phyloP scores from a whole-genome alignment of 176 grass and related monocot species.

The Zizania latifolia region DNA sequence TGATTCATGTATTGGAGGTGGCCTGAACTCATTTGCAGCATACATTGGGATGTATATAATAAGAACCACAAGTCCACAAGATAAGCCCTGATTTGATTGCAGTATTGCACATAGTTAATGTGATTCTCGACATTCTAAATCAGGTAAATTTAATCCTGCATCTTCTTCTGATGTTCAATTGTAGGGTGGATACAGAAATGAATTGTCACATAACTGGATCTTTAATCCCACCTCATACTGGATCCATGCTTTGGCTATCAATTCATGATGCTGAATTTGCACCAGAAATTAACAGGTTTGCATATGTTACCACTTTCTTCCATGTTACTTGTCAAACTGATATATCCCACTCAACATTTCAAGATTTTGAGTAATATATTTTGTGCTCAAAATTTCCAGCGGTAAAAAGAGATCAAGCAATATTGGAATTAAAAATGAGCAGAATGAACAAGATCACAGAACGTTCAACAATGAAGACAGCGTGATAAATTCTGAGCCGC shows the following conservation, averaged over 20 bases:
- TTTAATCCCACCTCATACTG: slow-evolving; percentile 59
- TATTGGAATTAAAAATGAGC: slow-evolving; percentile 9
- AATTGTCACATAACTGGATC: slow-evolving; percentile 89
- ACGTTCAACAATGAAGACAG: neutral
- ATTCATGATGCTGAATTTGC: slow-evolving; percentile 45
- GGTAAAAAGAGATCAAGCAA: slow-evolving; percentile 7
- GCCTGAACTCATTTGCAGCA: neutral
- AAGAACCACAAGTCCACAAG: too few relatives aligned
- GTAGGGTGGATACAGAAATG: slow-evolving; percentile 77
- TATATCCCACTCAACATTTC: neutral
- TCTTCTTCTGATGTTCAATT: slow-evolving; percentile 25
- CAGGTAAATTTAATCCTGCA: neutral
- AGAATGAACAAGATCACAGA: slow-evolving; percentile 19
- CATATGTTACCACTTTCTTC: neutral
- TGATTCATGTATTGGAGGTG: neutral
- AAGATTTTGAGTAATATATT: slow-evolving; percentile 13
- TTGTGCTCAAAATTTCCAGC: slow-evolving; percentile 30
- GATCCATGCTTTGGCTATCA: slow-evolving; percentile 65
- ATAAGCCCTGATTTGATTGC: neutral
- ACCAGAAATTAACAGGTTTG: slow-evolving; percentile 44
- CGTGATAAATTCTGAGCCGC: slow-evolving; percentile 9
- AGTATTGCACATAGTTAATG: neutral
- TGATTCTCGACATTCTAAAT: slow-evolving; percentile 1
- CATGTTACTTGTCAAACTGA: neutral
- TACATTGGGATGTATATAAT: neutral